Evolutionary conservation across 352 stramenopile species (phyloP).

Genomic region (Pythium folliculosum): DNA sequence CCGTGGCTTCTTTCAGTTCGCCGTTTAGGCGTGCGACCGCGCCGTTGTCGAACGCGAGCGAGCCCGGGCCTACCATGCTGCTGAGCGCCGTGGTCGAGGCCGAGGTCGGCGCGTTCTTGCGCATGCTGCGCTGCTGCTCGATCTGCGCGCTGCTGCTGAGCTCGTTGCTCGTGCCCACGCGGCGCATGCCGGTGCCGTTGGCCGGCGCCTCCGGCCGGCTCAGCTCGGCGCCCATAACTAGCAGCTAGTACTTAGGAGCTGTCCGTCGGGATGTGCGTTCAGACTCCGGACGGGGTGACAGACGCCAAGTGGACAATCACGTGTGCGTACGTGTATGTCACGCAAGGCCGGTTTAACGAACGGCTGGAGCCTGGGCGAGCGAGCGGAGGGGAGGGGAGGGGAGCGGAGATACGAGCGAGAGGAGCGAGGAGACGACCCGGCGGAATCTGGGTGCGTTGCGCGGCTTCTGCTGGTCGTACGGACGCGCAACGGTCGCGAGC

Average conservation of each 20-base stretch:
- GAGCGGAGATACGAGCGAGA: not conserved
- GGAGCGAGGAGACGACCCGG: not conserved
- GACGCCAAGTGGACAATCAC: not conserved
- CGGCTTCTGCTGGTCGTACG: not conserved
- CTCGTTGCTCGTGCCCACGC: slow-evolving; percentile 67
- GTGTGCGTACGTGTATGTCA: no score
- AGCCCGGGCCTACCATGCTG: slow-evolving; percentile 37
- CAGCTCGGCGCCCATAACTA: slow-evolving; percentile 65
- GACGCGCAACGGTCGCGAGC: slow-evolving; percentile 12
- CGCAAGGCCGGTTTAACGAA: not conserved
- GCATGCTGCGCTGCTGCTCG: slow-evolving; percentile 35
- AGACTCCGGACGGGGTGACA: not conserved
- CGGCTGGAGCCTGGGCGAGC: not conserved
- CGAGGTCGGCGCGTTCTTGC: slow-evolving; percentile 39
- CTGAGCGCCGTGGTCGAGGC: slow-evolving; percentile 60
- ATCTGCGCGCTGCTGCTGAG: slow-evolving; percentile 43
- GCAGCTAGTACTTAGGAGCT: not conserved
- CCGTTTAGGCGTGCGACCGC: slow-evolving; percentile 7
- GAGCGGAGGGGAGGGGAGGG: not conserved
- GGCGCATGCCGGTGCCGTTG: slow-evolving; percentile 41
- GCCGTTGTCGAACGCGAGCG: slow-evolving; percentile 17
- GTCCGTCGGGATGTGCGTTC: not conserved
- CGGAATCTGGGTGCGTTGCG: not conserved
- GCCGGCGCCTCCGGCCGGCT: slow-evolving; percentile 47
- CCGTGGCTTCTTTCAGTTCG: slow-evolving; percentile 12